phyloP scores from a whole-genome alignment of 1,284 basidiomycete species.

The Xanthoconium separans region DNA sequence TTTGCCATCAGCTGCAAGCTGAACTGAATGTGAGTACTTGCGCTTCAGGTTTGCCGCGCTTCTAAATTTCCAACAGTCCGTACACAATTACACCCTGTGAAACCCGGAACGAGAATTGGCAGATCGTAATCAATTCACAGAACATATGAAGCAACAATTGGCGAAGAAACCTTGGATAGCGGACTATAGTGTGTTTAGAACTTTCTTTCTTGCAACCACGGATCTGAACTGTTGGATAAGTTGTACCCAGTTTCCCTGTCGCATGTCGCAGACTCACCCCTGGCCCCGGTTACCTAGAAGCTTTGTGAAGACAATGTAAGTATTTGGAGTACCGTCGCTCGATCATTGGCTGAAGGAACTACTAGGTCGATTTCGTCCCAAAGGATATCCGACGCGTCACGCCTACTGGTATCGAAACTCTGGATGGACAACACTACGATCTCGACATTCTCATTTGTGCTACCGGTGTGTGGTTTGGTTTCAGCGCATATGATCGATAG shows the following conservation, averaged over 20 bases:
- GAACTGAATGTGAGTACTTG: conserved; percentile 48
- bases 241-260: conserved; percentile 58
- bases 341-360: neutral
- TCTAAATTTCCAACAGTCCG: conserved; percentile 34
- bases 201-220: neutral
- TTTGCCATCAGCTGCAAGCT: conserved; percentile 48
- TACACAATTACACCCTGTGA: conserved; percentile 45
- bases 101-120: conserved; percentile 42
- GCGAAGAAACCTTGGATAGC: conserved; percentile 59
- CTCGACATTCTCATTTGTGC: conserved; percentile 62
- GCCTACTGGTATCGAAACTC: conserved; percentile 53
- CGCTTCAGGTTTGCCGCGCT: neutral
- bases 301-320: conserved; percentile 57
- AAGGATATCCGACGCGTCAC: conserved; percentile 51
- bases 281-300: conserved; percentile 65
- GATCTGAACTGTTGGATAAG: conserved; percentile 28
- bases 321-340: neutral
- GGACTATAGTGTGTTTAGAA: conserved; percentile 45
- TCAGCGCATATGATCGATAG: neutral
- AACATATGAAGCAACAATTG: conserved; percentile 51
- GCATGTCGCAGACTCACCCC: conserved; percentile 61
- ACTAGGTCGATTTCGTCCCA: conserved; percentile 58
- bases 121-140: conserved; percentile 40
- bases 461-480: conserved; percentile 38
- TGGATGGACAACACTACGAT: conserved; percentile 50